Evolutionary conservation across 2,329 filamentous ascomycete species (phyloP), one percentile per base, ranked within the genome.

Genomic region (Onygena corvina): DNA sequence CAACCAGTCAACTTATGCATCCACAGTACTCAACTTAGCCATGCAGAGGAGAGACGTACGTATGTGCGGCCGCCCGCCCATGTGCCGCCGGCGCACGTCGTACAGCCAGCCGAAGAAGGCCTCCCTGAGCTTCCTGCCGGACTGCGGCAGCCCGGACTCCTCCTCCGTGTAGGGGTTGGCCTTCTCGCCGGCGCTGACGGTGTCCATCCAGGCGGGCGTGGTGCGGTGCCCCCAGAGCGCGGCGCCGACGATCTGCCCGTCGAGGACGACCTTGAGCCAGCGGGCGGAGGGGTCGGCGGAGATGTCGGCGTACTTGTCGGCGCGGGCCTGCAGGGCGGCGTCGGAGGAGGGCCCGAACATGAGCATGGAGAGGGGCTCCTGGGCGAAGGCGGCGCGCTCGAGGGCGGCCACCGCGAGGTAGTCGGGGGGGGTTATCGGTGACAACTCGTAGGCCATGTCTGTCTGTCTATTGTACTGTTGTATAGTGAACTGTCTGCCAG

Each of bases 351-450:
- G 7, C 20, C 49, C 50, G 20, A 54, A 52, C 27, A 56, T 46
- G 16, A 49, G 8, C 3, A 3, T 4, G 0, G 50, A 44, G 11
- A 47, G 8, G 12, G 53, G 46, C 29, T 57, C 47, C 2, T 12
- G 14, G 7, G 45, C 30, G 9, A 56, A 57, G 3, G 58, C 52
- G 29, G 46, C 33, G 0, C 35, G 30, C 46, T 93, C 63, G 69
- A 76, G 27, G 3, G 29, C n/a, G 1, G 55, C 53, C 8, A 60
- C 36, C 4, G 16, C 14, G 21, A 31, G 40, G 38, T 60, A 57
- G 9, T 49, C 40, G n/a, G 52, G n/a, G n/a, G n/a, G n/a, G n/a
- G n/a, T n/a, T n/a, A n/a, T n/a, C n/a, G n/a, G n/a, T n/a, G n/a
- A n/a, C n/a, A n/a, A n/a, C n/a, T n/a, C n/a, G n/a, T n/a, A n/a